Conservation (phyloP, 257 asterid species). For the Paulownia fortunei region DNA sequence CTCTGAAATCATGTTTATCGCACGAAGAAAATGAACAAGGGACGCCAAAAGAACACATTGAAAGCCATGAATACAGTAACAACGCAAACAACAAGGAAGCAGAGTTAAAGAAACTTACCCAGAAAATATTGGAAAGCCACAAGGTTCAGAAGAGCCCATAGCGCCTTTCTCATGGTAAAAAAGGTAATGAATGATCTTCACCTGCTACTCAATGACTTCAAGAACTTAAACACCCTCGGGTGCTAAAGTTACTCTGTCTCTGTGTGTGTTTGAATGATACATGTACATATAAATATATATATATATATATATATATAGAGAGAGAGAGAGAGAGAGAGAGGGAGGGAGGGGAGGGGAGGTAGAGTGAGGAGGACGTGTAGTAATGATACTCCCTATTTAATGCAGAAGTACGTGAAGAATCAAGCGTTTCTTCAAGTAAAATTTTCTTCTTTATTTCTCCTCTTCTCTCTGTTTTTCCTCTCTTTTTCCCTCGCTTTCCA, state of each 20-base stretch:
- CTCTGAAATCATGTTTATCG: too few species aligned
- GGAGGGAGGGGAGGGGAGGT: not conserved
- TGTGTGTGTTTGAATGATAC: not conserved
- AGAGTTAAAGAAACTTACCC: constrained; percentile 41
- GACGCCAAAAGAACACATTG: too few species aligned
- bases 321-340: not conserved
- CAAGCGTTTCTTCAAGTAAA: constrained; percentile 49
- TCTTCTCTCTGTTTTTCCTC: not conserved
- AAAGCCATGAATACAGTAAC: too few species aligned
- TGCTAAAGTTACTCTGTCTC: not conserved
- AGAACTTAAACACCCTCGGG: not conserved
- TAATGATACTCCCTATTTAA: constrained; percentile 18
- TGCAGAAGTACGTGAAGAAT: constrained; percentile 35
- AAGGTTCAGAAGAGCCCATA: constrained; percentile 33
- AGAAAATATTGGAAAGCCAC: constrained; percentile 31
- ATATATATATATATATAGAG: not conserved
- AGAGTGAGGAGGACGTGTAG: constrained; percentile 5
- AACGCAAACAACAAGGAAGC: too few species aligned
- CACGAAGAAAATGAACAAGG: too few species aligned
- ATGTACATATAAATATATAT: not conserved
- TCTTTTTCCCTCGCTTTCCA: not conserved
- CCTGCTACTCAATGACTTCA: not conserved
- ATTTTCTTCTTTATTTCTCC: constrained; percentile 28
- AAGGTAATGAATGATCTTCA: not conserved
- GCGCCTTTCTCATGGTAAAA: constrained; percentile 34